Percentiles rank a stretch among this genome's conserved stretches.
phyloP scores from a whole-genome alignment of 2,329 filamentous ascomycete genomes.

The Claviceps humidiphila region DNA sequence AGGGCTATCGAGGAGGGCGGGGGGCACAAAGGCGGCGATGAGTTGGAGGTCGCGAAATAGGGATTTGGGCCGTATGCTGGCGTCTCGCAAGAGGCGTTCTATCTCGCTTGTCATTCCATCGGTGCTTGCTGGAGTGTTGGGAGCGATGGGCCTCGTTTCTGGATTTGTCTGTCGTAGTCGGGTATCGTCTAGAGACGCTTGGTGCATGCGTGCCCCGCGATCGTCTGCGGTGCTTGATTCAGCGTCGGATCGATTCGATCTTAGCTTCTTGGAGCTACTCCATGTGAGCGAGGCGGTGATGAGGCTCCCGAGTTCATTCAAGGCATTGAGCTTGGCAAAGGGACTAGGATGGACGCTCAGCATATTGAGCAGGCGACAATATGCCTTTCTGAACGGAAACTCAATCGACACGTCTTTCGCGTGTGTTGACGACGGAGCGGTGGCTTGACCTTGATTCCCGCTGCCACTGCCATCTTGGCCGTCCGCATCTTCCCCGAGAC shows the following conservation, averaged over 20 bases:
- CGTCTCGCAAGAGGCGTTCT: conserved; percentile 52
- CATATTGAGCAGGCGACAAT: conserved; percentile 65
- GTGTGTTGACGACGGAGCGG: background rate
- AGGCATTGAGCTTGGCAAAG: conserved; percentile 66
- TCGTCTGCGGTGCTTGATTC: conserved; percentile 21
- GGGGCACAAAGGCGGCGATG: conserved; percentile 52
- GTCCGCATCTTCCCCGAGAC: conserved; percentile 27
- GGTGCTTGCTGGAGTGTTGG: conserved; percentile 38
- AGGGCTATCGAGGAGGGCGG: conserved; percentile 45
- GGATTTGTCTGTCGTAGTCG: conserved; percentile 34
- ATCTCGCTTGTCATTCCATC: conserved; percentile 55
- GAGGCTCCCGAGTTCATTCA: conserved; percentile 72
- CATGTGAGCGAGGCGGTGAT: conserved; percentile 56
- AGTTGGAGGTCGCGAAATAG: conserved; percentile 73
- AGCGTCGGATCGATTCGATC: conserved; percentile 24
- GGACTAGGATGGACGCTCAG: conserved; percentile 87
- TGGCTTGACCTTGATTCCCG: background rate
- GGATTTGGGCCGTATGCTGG: conserved; percentile 60
- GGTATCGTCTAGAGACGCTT: conserved; percentile 46
- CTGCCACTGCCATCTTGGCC: conserved; percentile 9
- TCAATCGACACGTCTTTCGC: conserved; percentile 22
- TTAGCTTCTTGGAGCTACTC: conserved; percentile 20
- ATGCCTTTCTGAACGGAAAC: conserved; percentile 73
- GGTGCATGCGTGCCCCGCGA: conserved; percentile 20
- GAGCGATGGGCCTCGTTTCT: conserved; percentile 36